Base-by-base conservation (phyloP, 805 yeast species). In the Yarrowia sp. region DNA sequence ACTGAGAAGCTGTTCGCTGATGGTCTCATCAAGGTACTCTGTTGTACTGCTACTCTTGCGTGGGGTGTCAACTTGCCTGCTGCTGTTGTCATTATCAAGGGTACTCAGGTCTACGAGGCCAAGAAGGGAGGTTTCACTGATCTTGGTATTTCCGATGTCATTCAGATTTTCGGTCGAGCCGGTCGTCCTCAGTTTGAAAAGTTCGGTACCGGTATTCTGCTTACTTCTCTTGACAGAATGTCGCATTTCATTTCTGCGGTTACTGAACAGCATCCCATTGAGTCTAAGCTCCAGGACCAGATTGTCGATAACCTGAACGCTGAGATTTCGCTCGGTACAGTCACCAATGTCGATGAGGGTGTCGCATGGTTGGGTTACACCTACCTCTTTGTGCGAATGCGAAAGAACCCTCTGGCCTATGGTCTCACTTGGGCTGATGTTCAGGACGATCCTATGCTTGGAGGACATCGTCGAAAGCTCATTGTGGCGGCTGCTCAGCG, bases 51-150 rank as follows among this genome's bases (percentile, higher is more conserved):
- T 0, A 95, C 99, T 0, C 84, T 95, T 69, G 99, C 99, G 0
- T 95, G 99, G 99, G 99, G 99, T 84, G 98, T 95, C 19, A 95
- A 95, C 75, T 81, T 95, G 69, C 99, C 99, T 1, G 99, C 99
- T 8, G 98, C 97, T 1, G 97, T 92, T 47, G 99, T 95, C 20
- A 91, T 95, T 70, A 87, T 95, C 39, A 95, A 95, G 74, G 99
- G 99, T 0, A 95, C 99, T 0, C 97, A 94, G 74, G 92, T 95
- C 0, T 95, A 95, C 75, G 96, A 95, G 75, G 84, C 98, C 0
- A 91, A 93, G 75, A 89, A 89, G 66, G 99, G 99, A 83, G 99
- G 99, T 0, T 91, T 87, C 74, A 86, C 89, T 2, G 99, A 95
- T 75, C 80, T 96, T 46, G 98, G 98, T 1, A 94, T 95, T 17